Percentiles rank a stretch among this genome's conserved stretches.
These are phyloP conservation scores for Termitomyces sp. DNA, from an alignment of 768 basidiomycete species.

Conservation along the genomic window DNA sequence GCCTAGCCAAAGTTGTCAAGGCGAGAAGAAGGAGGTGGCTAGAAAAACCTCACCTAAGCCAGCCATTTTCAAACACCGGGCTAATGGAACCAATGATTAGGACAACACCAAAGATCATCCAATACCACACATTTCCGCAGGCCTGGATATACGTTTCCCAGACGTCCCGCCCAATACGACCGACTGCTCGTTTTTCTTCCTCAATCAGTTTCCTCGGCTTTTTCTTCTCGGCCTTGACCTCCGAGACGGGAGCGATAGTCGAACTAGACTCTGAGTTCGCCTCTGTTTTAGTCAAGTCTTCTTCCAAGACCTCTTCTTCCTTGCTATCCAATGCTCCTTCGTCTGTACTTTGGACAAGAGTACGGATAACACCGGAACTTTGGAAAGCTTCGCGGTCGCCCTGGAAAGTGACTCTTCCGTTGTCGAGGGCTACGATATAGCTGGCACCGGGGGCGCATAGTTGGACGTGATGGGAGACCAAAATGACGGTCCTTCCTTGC, in stretches of 20 bases:
- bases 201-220: conserved; percentile 80
- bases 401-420: conserved; percentile 73
- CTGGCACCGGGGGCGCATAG: conserved; percentile 76
- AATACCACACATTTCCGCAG: conserved; percentile 48
- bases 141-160: conserved; percentile 59
- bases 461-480: conserved; percentile 95
- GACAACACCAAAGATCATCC: conserved; percentile 50
- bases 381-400: conserved; percentile 66
- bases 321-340: conserved; percentile 22
- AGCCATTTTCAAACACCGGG: conserved; percentile 71
- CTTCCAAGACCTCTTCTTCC: conserved; percentile 37
- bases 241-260: conserved; percentile 17
- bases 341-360: conserved; percentile 58
- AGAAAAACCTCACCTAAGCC: conserved; percentile 45
- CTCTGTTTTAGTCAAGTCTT: conserved; percentile 1
- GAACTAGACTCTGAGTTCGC: conserved; percentile 28
- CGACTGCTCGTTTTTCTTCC: conserved; percentile 76
- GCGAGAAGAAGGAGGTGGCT: background rate
- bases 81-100: conserved; percentile 55
- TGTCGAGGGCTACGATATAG: conserved; percentile 82
- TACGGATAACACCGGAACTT: conserved; percentile 59
- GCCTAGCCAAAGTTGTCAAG: conserved; percentile 23
- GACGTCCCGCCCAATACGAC: conserved; percentile 61
- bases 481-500: conserved; percentile 76
- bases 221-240: conserved; percentile 43